These are phyloP conservation scores for Aspergillus texensis DNA, from an alignment of 2,329 filamentous ascomycete species.

Conservation along the genomic window DNA sequence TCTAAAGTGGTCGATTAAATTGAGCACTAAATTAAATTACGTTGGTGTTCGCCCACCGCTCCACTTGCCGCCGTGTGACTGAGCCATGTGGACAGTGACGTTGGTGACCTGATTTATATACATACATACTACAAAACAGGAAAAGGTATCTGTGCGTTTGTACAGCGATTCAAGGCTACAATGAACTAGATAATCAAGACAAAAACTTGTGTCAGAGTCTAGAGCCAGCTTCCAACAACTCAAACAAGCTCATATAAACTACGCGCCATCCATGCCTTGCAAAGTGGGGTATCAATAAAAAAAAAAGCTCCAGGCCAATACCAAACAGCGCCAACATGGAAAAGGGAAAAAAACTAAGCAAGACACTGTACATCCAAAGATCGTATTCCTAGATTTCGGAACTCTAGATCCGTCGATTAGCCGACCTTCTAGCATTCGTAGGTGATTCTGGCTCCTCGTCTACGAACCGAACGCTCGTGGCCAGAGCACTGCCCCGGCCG, in stretches of 20 bases:
- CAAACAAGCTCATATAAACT: background rate
- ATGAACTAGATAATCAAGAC: background rate
- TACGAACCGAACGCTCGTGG: constrained; percentile 45
- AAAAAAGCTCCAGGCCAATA: background rate
- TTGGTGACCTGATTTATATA: background rate
- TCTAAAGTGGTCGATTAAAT: background rate
- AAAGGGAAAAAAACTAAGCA: background rate
- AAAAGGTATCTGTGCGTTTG: background rate
- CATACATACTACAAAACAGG: background rate
- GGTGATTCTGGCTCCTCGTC: constrained; percentile 46
- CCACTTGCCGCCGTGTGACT: constrained; percentile 21
- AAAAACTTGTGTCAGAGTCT: background rate
- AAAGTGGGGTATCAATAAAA: constrained; percentile 9
- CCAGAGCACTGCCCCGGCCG: constrained; percentile 31
- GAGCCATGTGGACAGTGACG: constrained; percentile 3
- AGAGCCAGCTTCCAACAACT: too few relatives aligned
- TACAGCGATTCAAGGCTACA: background rate
- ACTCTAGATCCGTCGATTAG: constrained; percentile 32
- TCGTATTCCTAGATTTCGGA: constrained; percentile 2
- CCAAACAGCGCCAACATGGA: constrained; percentile 8
- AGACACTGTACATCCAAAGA: background rate
- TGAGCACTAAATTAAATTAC: constrained; percentile 13
- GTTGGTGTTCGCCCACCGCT: constrained; percentile 17
- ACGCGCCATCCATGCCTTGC: constrained; percentile 8
- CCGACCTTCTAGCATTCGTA: constrained; percentile 41